Evolutionary conservation across 768 basidiomycete species (phyloP), one percentile per base, ranked within the genome.

Genomic region (Mycena capillaripes): DNA sequence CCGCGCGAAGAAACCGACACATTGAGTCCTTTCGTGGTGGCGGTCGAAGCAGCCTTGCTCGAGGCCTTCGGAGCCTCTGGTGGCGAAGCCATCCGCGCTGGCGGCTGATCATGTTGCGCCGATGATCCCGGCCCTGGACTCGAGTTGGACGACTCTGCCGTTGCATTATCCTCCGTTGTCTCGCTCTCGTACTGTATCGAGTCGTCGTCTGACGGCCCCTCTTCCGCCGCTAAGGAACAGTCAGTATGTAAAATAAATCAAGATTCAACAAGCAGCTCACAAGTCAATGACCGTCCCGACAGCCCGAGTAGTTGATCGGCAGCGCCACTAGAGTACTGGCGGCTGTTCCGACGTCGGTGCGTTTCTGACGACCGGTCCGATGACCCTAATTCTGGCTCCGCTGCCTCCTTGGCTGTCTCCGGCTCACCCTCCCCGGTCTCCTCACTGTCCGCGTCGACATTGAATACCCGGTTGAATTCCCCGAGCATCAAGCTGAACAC

Each of bases 401-500:
- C 57, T 11, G 42, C 69, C 34, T 82, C 82, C 19, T 75, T 76
- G 21, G 19, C 69, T 7, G 34, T 72, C 19, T 68, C 67, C 50
- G 63, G 58, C 44, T 57, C 68, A 44, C 56, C 44, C 23, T 29
- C 70, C 48, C 46, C 66, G 44, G 76, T 76, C 19, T 80, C 79
- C 34, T 79, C 77, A 19, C 81, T 87, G 52, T 82, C 84, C 30
- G 83, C 87, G 53, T 82, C 85, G 27, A 96, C 95, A 76, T 96
- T 96, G 86, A 98, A 98, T 25, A 97, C 96, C 19, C 92, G 89
- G 76, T 95, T 95, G 84, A 97, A 98, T 80, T 98, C 95, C 67
- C 91, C 92, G 34, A 99, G 89, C 92, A 99, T 95, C 73, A 98
- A 84, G 78, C 95, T 96, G 82, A 99, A 97, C 50, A 98, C 95